phyloP scores from a whole-genome alignment of 2,329 filamentous ascomycete species.

The Raffaelea albimanens region DNA sequence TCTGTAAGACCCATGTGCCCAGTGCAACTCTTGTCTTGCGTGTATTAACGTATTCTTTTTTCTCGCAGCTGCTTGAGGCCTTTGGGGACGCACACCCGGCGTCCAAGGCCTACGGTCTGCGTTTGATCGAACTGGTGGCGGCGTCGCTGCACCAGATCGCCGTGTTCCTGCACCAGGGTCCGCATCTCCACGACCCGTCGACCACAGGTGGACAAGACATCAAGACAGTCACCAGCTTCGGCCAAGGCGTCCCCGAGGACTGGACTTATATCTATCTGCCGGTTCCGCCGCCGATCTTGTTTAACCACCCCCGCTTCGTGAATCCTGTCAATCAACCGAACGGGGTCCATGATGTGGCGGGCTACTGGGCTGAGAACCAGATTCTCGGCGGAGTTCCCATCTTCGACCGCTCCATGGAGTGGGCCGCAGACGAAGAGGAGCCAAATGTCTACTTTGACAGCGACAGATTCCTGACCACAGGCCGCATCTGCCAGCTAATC shows the following conservation, averaged over 20 bases:
- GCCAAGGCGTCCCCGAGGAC: no score
- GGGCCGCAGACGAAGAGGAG: not conserved
- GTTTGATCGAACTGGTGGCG: not conserved
- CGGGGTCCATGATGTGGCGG: slow-evolving; percentile 12
- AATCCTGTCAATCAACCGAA: slow-evolving; percentile 7
- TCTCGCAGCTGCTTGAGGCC: no score
- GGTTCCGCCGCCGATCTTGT: no score
- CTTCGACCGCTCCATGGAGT: slow-evolving; percentile 13
- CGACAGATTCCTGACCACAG: not conserved
- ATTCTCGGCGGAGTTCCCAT: slow-evolving; percentile 20
- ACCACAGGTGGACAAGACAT: not conserved
- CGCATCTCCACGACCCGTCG: not conserved
- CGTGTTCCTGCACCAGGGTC: not conserved
- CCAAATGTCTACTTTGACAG: not conserved
- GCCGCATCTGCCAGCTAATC: not conserved
- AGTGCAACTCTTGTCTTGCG: no score
- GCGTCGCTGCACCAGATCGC: not conserved
- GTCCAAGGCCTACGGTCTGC: no score
- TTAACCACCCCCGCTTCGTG: not conserved
- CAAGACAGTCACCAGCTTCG: not conserved
- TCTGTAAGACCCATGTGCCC: no score
- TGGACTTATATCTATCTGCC: no score
- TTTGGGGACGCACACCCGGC: no score
- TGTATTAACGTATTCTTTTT: no score
- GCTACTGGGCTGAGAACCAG: slow-evolving; percentile 19